phyloP scores from a whole-genome alignment of 192 early-diverging fungal genomes.

The Gorgonomyces haynaldii region DNA sequence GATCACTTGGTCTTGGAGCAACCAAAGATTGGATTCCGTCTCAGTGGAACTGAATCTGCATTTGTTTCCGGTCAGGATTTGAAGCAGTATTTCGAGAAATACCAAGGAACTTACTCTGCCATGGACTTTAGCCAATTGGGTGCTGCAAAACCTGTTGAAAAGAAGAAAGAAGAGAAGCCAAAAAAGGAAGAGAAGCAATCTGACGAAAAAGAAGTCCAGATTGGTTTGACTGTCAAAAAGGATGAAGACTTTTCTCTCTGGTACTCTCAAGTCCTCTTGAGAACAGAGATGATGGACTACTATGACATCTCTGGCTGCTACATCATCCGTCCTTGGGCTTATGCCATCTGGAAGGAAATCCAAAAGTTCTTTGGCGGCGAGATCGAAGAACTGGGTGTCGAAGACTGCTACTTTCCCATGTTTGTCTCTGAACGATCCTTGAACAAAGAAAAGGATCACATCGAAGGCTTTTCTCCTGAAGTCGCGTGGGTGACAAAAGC shows the following conservation, averaged over 20 bases:
- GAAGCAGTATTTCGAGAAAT: constrained; percentile 38
- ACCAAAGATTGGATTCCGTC: constrained; percentile 45
- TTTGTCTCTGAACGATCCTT: constrained; percentile 82
- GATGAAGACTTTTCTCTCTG: constrained; percentile 71
- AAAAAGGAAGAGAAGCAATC: not conserved
- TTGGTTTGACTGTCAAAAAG: constrained; percentile 82
- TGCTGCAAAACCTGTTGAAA: constrained; percentile 28
- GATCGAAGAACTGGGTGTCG: constrained; percentile 87
- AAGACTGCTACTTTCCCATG: constrained; percentile 99
- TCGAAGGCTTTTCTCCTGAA: constrained; percentile 98
- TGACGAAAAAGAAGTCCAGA: constrained; percentile 47
- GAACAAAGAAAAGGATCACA: constrained; percentile 96
- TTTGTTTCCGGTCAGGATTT: constrained; percentile 48
- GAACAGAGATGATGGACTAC: constrained; percentile 96
- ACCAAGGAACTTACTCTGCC: constrained; percentile 34
- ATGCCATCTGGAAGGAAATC: constrained; percentile 95
- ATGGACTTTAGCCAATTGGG: constrained; percentile 43
- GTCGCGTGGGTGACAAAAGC: constrained; percentile 99
- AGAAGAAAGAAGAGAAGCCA: constrained; percentile 5
- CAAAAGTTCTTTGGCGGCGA: constrained; percentile 84
- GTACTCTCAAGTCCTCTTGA: constrained; percentile 24
- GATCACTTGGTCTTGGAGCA: constrained; percentile 46
- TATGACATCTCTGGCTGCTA: constrained; percentile 99
- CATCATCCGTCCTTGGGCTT: constrained; percentile 90
- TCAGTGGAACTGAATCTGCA: constrained; percentile 39